A percentile compares a stretch with the other conserved stretches of the same genome.
phyloP scores from a whole-genome alignment of 805 yeast genomes.

The Starmerella geochares region DNA sequence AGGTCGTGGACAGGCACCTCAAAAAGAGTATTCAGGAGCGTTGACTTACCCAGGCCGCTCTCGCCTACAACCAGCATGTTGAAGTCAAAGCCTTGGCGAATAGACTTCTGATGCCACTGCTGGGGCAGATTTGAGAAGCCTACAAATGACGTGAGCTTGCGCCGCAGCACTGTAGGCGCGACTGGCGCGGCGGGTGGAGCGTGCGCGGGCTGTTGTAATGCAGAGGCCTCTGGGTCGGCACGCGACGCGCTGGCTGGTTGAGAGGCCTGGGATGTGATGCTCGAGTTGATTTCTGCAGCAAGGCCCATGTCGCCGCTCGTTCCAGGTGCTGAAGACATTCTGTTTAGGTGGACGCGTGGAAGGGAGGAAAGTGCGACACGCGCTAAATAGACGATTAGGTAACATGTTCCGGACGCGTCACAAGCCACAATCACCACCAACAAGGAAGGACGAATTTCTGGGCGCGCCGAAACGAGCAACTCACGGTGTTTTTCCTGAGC shows the following conservation, averaged over 20 bases:
- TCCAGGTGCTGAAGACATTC: constrained; percentile 1
- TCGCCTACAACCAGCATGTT: constrained; percentile 79
- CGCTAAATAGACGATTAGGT: constrained; percentile 5
- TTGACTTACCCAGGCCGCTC: constrained; percentile 84
- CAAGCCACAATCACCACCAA: background rate
- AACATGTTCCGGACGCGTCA: background rate
- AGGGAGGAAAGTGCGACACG: constrained; percentile 1
- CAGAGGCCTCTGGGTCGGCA: background rate
- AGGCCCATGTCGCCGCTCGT: constrained; percentile 3
- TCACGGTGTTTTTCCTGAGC: background rate
- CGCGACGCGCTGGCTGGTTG: background rate
- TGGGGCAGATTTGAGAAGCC: constrained; percentile 97
- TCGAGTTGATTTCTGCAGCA: constrained; percentile 1
- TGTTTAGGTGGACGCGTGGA: constrained; percentile 5
- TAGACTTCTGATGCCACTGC: constrained; percentile 95
- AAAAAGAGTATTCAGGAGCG: constrained; percentile 84
- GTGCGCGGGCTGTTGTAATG: constrained; percentile 1
- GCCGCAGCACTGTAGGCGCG: constrained; percentile 52
- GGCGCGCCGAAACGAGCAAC: background rate
- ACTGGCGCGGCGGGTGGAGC: constrained; percentile 7
- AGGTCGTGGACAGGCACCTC: constrained; percentile 49
- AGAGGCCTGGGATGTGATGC: constrained; percentile 4
- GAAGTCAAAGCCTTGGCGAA: constrained; percentile 78
- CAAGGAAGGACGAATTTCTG: background rate
- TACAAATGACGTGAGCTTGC: constrained; percentile 83